Conservation (phyloP, 805 yeast genomes). For the Sugiyamaella qingdaonensis region DNA sequence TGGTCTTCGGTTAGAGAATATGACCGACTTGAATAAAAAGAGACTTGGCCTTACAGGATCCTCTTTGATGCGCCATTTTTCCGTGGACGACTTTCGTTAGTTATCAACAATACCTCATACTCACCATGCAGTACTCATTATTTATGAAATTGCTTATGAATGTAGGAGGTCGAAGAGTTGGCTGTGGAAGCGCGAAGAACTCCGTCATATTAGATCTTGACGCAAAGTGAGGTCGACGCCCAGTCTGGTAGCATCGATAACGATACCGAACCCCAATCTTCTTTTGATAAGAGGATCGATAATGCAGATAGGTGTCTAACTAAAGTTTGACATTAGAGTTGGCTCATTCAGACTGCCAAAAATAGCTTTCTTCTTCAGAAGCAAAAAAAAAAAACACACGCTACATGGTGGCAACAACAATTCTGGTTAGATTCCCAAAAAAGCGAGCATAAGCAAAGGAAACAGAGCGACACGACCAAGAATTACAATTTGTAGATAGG, state of each 20-base stretch:
- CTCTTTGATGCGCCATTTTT: constrained; percentile 2
- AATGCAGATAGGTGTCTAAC: background rate
- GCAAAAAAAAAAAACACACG: too few species aligned
- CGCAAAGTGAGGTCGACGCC: background rate
- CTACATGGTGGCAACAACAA: too few species aligned
- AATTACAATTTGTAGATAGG: too few species aligned
- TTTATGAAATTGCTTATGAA: constrained; percentile 1
- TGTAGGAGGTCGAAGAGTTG: background rate
- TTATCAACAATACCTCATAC: background rate
- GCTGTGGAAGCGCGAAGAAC: background rate
- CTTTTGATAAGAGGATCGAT: background rate
- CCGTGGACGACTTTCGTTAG: background rate
- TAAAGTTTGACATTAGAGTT: background rate
- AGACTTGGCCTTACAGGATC: background rate
- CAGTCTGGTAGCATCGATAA: too few species aligned
- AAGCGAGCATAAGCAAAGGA: too few species aligned
- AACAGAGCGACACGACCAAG: too few species aligned
- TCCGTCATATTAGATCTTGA: background rate
- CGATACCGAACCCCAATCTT: background rate
- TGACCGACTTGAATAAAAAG: too few species aligned
- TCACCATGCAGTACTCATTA: background rate
- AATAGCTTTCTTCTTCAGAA: too few species aligned
- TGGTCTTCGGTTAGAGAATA: background rate
- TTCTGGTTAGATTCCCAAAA: too few species aligned
- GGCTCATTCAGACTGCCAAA: too few species aligned